Conservation (phyloP, 1,284 basidiomycete genomes). For the Schizopora paradoxa region DNA sequence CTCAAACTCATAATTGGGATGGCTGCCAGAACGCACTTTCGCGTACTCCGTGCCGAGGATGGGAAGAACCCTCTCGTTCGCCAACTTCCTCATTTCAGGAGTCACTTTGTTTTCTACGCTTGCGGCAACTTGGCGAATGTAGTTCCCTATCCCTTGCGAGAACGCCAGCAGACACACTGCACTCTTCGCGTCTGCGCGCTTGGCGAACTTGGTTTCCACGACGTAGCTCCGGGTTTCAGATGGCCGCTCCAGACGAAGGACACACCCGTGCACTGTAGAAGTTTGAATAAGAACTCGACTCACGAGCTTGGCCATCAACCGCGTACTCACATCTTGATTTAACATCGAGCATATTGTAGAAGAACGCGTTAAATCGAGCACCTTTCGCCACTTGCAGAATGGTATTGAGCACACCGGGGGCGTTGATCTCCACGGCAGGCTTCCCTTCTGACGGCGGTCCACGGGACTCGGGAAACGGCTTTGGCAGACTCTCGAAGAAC, state of each 20-base stretch:
- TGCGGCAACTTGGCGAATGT: slow-evolving; percentile 41
- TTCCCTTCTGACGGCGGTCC: no score
- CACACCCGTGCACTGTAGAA: slow-evolving; percentile 49
- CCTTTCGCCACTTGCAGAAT: slow-evolving; percentile 47
- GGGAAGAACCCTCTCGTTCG: slow-evolving; percentile 39
- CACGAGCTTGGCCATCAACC: slow-evolving; percentile 1
- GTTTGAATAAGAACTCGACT: slow-evolving; percentile 13
- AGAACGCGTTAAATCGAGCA: slow-evolving; percentile 37
- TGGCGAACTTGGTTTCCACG: slow-evolving; percentile 52
- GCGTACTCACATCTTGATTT: slow-evolving; percentile 36
- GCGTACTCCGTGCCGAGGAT: slow-evolving; percentile 38
- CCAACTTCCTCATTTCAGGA: slow-evolving; percentile 35
- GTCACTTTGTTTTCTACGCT: slow-evolving; percentile 42
- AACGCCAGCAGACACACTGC: slow-evolving; percentile 60
- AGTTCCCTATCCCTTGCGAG: slow-evolving; percentile 50
- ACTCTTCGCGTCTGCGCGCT: slow-evolving; percentile 54
- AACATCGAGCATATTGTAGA: slow-evolving; percentile 40
- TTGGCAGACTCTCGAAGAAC: slow-evolving; percentile 54
- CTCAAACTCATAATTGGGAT: slow-evolving; percentile 35
- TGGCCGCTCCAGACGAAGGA: slow-evolving; percentile 51
- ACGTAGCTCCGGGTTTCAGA: slow-evolving; percentile 47
- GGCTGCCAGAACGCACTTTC: slow-evolving; percentile 35
- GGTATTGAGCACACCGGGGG: slow-evolving; percentile 48
- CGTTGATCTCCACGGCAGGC: slow-evolving; percentile 43
- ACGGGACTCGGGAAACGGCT: slow-evolving; percentile 49